Evolutionary conservation across 305 asterid genomes (phyloP).

Genomic region (Fraxinus sp.): DNA sequence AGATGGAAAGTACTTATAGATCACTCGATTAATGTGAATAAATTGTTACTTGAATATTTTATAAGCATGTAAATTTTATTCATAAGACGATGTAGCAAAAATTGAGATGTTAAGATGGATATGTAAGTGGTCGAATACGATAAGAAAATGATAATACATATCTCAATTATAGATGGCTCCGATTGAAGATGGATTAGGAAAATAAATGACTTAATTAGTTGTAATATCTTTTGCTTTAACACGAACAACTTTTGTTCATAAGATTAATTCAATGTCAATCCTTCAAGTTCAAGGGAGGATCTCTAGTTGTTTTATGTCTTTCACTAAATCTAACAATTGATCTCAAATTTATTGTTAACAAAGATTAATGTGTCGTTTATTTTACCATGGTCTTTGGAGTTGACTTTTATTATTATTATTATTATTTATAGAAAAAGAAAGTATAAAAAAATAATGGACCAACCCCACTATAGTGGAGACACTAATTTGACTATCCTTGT

Average conservation of each 20-base stretch:
- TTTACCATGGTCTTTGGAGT: neutral
- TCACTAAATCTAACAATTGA: too few species aligned
- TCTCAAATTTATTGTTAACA: neutral
- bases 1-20: neutral
- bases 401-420: neutral
- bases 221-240: too few species aligned
- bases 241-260: neutral
- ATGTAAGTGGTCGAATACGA: neutral
- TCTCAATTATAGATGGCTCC: neutral
- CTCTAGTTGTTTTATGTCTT: too few species aligned
- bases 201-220: neutral
- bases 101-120: neutral
- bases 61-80: too few species aligned
- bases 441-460: neutral
- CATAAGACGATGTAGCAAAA: neutral
- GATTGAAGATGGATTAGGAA: neutral
- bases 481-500: neutral
- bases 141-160: neutral
- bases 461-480: neutral
- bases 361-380: neutral
- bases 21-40: neutral
- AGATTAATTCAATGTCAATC: neutral
- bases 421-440: neutral
- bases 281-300: neutral
- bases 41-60: neutral